These are phyloP conservation scores for Carex sylvatica DNA, from an alignment of 202 grass and related monocot species.

Conservation along the genomic window DNA sequence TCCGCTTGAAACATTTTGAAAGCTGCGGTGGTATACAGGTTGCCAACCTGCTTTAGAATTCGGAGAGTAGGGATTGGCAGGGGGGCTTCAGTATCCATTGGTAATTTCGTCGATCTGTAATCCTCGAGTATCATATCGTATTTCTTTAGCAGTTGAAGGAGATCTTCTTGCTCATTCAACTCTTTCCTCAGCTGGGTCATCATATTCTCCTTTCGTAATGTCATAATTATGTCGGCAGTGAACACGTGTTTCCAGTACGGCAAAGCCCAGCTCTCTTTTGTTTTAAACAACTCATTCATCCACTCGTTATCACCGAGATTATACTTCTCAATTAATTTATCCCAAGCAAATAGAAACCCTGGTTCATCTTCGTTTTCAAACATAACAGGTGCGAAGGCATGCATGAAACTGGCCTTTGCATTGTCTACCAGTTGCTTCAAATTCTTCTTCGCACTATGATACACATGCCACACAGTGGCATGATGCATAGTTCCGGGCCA, in stretches of 20 bases:
- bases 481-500: slow-evolving; percentile 56
- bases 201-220: slow-evolving; percentile 64
- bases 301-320: slow-evolving; percentile 62
- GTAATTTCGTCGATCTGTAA: slow-evolving; percentile 61
- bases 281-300: slow-evolving; percentile 58
- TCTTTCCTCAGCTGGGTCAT: slow-evolving; percentile 48
- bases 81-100: slow-evolving; percentile 61
- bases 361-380: slow-evolving; percentile 84
- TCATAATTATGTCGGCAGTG: slow-evolving; percentile 70
- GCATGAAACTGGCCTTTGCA: slow-evolving; percentile 65
- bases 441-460: slow-evolving; percentile 75
- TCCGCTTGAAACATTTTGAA: slow-evolving; percentile 88
- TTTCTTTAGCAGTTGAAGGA: slow-evolving; percentile 65
- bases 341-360: slow-evolving; percentile 75
- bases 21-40: slow-evolving; percentile 72
- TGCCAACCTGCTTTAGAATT: slow-evolving; percentile 81
- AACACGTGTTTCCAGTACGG: slow-evolving; percentile 62
- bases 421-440: slow-evolving; percentile 73
- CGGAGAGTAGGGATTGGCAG: slow-evolving; percentile 62
- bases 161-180: slow-evolving; percentile 79
- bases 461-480: slow-evolving; percentile 81
- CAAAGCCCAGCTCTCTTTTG: slow-evolving; percentile 80
- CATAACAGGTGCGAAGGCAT: slow-evolving; percentile 67
- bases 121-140: slow-evolving; percentile 70
- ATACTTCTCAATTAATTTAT: slow-evolving; percentile 81